Percentiles rank a stretch among this genome's conserved stretches.
Evolutionary conservation across 192 early-diverging fungal species (phyloP).

Genomic region (Ambispora gerdemannii): DNA sequence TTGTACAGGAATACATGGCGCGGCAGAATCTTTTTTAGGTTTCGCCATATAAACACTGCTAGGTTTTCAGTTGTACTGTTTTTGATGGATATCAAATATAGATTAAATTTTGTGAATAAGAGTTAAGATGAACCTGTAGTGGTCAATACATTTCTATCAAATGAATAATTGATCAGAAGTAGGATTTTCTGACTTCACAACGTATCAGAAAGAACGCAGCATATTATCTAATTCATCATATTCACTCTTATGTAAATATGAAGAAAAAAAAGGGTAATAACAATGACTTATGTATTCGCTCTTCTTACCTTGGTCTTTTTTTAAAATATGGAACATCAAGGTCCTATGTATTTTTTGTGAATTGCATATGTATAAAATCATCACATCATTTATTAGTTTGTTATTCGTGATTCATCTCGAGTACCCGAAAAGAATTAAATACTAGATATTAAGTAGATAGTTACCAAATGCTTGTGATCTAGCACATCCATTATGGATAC

Average conservation of each 20-base stretch:
- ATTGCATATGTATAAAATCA: no score
- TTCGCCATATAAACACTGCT: slow-evolving; percentile 80
- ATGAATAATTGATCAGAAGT: no score
- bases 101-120: background rate
- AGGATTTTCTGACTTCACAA: no score
- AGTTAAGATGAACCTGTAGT: background rate
- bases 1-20: slow-evolving; percentile 45
- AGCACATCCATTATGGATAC: slow-evolving; percentile 67
- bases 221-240: no score
- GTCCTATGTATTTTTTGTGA: slow-evolving; percentile 50
- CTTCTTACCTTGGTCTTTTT: slow-evolving; percentile 54
- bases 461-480: slow-evolving; percentile 85
- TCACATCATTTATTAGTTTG: no score
- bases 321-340: slow-evolving; percentile 76
- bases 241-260: no score
- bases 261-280: no score
- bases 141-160: no score
- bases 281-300: no score
- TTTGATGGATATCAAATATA: background rate
- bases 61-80: slow-evolving; percentile 87
- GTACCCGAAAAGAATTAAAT: no score
- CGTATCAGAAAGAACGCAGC: no score
- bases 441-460: background rate
- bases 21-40: slow-evolving; percentile 40
- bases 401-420: no score